Evolutionary conservation across 202 grass and related monocot genomes (phyloP), one percentile per base, ranked within the genome.

Genomic region (Hordeum pubiflorum): DNA sequence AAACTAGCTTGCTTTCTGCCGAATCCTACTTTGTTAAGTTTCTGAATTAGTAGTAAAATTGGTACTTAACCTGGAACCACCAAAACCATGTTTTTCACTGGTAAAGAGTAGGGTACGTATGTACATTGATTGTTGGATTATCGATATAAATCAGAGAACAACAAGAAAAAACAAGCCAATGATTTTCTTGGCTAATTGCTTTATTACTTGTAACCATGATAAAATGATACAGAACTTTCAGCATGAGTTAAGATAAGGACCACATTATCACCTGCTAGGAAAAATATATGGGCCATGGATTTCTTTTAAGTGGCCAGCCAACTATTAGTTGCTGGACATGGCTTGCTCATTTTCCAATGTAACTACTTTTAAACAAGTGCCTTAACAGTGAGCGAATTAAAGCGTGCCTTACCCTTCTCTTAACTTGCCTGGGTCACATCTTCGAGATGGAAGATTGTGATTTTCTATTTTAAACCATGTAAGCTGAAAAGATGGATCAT

Each of bases 391-490:
- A 69, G 23, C 21, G 36, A 71, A 50, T 84, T 68, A 62, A 34
- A 69, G 22, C 8, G 10, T 10, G 9, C 18, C 63, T 70, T 67
- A 21, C 9, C 63, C 32, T 38, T 66, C 79, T 54, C 50, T 68
- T 59, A 58, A 85, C 60, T 15, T 75, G n/a, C 84, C 11, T 57
- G 15, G 39, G 17, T 68, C 13, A 46, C n/a, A 86, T 60, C 14
- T 26, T 59, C 6, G 59, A 65, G 84, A 75, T 74, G 58, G 33
- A 74, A 80, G 50, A 20, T 73, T 69, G 40, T 27, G 10, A 9
- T 72, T 72, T 61, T 61, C 3, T 36, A 22, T 57, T 80, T 31
- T n/a, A 32, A 79, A 79, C 71, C 67, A 75, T 40, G 60, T 34
- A 40, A 56, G 48, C 44, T 52, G 48, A 52, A 7, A 52, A 52